A percentile compares a stretch with the other conserved stretches of the same genome.
phyloP scores from a whole-genome alignment of 192 early-diverging fungal species.

The Cladochytrium replicatum region DNA sequence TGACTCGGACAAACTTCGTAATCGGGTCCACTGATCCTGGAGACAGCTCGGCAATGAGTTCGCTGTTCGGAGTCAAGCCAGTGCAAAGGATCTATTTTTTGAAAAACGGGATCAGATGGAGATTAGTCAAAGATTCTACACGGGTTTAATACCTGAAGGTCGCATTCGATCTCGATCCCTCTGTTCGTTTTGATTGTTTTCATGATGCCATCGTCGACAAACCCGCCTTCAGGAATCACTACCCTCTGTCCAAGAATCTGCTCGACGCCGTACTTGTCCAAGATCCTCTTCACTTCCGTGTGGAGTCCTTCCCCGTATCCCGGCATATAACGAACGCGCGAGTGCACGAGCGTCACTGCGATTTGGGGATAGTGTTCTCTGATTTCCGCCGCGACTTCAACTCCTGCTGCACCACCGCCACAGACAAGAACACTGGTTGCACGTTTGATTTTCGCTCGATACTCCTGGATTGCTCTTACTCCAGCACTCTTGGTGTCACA shows the following conservation, averaged over 20 bases:
- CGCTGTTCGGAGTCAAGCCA: constrained; percentile 63
- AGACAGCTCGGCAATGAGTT: constrained; percentile 41
- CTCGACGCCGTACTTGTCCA: constrained; percentile 40
- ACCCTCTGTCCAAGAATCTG: constrained; percentile 48
- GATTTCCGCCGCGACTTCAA: constrained; percentile 73
- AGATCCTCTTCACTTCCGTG: constrained; percentile 39
- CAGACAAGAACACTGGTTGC: constrained; percentile 53
- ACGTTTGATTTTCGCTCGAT: constrained; percentile 43
- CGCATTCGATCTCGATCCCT: constrained; percentile 26
- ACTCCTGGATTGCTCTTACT: constrained; percentile 26
- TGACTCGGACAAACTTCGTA: constrained; percentile 50
- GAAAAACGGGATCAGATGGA: constrained; percentile 26
- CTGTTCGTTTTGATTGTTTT: constrained; percentile 29
- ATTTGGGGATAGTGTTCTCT: constrained; percentile 45
- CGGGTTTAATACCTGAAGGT: constrained; percentile 5
- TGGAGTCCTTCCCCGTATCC: constrained; percentile 47
- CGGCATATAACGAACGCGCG: constrained; percentile 44
- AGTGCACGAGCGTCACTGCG: constrained; percentile 56
- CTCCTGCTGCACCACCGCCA: constrained; percentile 67
- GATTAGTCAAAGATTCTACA: constrained; percentile 29
- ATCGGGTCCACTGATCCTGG: constrained; percentile 41
- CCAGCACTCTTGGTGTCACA: constrained; percentile 31
- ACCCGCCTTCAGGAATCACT: constrained; percentile 51
- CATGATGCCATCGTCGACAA: constrained; percentile 35
- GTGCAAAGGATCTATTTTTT: constrained; percentile 59